A percentile compares a stretch with the other conserved stretches of the same genome.
Conservation (phyloP, 169 alveolate genomes). For the Plasmodium yoelii region DNA sequence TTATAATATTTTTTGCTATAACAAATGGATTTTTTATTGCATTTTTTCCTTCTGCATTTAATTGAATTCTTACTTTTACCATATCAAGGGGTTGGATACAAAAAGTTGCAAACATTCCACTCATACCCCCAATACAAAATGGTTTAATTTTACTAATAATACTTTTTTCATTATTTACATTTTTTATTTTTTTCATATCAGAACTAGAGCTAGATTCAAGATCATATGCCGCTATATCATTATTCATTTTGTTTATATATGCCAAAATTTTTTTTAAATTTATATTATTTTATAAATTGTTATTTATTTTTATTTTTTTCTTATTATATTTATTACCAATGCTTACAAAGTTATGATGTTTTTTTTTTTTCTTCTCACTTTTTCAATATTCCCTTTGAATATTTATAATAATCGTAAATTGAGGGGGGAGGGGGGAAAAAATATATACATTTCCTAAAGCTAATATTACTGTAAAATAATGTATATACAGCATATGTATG, state of each 20-base stretch:
- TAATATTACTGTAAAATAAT: too few species aligned
- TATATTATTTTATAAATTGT: too few species aligned
- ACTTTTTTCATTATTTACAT: conserved; percentile 13
- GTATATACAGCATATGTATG: too few species aligned
- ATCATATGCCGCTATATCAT: conserved; percentile 54
- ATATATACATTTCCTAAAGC: too few species aligned
- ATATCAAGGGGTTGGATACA: conserved; percentile 91
- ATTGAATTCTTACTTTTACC: conserved; percentile 91
- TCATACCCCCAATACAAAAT: conserved; percentile 89
- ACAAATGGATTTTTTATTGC: conserved; percentile 81
- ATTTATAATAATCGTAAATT: too few species aligned
- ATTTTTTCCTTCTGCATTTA: conserved; percentile 89
- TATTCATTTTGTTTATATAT: conserved; percentile 39
- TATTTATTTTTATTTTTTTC: too few species aligned
- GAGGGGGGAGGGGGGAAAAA: too few species aligned
- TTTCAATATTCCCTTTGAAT: too few species aligned
- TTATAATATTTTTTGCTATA: conserved; percentile 73
- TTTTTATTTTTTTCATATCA: conserved; percentile 37
- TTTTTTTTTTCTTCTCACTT: too few species aligned
- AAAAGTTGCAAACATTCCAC: conserved; percentile 92
- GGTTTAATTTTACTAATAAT: conserved; percentile 79
- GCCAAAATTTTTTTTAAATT: too few species aligned
- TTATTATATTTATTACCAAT: too few species aligned
- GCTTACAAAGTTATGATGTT: too few species aligned
- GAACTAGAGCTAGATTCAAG: conserved; percentile 42